Conservation (phyloP, 2,329 filamentous ascomycete genomes). For the Colletotrichum paranaense region DNA sequence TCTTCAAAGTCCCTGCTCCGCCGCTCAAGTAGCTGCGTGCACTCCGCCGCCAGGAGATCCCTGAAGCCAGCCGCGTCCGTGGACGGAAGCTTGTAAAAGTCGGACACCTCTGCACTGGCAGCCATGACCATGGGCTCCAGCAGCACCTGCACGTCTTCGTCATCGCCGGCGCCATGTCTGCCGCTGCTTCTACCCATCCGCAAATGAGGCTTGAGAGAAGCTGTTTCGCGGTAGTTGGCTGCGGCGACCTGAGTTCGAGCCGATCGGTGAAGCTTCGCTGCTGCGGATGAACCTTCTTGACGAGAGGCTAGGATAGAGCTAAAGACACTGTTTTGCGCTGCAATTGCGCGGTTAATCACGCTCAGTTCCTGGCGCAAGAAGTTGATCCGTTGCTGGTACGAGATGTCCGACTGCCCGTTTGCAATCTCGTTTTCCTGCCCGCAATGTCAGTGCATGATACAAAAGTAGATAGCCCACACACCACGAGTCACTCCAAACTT, state of each 20-base stretch:
- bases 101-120: slow-evolving; percentile 16
- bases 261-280: slow-evolving; percentile 36
- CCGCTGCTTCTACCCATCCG: slow-evolving; percentile 13
- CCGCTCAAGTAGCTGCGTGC: slow-evolving; percentile 49
- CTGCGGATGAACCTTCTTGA: slow-evolving; percentile 3
- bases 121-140: slow-evolving; percentile 13
- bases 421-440: slow-evolving; percentile 52
- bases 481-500: slow-evolving; percentile 29
- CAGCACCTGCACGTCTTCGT: slow-evolving; percentile 5
- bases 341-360: slow-evolving; percentile 49
- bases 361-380: slow-evolving; percentile 54
- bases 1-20: slow-evolving; percentile 44
- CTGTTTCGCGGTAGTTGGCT: not conserved
- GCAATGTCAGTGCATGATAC: slow-evolving; percentile 35
- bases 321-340: slow-evolving; percentile 46
- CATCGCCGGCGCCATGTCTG: slow-evolving; percentile 15
- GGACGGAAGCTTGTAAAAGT: slow-evolving; percentile 36
- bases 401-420: slow-evolving; percentile 52
- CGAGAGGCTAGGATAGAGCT: slow-evolving; percentile 37
- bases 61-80: slow-evolving; percentile 31
- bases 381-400: slow-evolving; percentile 53
- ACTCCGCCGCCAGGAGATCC: slow-evolving; percentile 52
- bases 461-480: no score
- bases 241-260: slow-evolving; percentile 33
- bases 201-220: slow-evolving; percentile 21